These are phyloP conservation scores for Dothidotthia symphoricarpi DNA, from an alignment of 2,329 filamentous ascomycete species.

Conservation along the genomic window DNA sequence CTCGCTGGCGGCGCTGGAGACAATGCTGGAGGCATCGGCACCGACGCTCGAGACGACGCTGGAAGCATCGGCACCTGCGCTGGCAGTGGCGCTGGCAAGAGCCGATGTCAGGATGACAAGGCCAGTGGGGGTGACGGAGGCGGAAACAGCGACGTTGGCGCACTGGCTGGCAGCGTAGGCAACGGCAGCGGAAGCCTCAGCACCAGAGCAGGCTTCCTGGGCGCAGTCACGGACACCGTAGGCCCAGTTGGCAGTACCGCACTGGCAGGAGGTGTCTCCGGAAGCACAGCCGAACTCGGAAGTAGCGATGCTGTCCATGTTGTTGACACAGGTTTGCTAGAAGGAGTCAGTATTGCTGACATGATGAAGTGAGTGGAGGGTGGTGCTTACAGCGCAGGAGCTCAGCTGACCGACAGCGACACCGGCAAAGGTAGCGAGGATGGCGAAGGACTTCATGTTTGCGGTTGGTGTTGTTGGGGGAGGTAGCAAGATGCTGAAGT, in stretches of 20 bases:
- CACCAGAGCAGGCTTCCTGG: constrained; percentile 40
- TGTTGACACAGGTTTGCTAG: constrained; percentile 46
- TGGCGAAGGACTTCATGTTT: constrained; percentile 42
- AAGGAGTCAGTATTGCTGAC: constrained; percentile 10
- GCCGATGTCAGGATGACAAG: constrained; percentile 26
- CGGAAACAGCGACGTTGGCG: constrained; percentile 23
- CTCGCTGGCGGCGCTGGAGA: constrained; percentile 12
- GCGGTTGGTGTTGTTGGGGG: constrained; percentile 8
- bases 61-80: constrained; percentile 25
- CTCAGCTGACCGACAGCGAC: constrained; percentile 39
- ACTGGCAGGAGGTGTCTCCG: constrained; percentile 46
- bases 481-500: constrained; percentile 17
- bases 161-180: constrained; percentile 38
- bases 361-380: no score
- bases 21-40: constrained; percentile 2
- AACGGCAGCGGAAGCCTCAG: constrained; percentile 31
- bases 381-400: constrained; percentile 38
- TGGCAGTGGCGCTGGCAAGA: constrained; percentile 9
- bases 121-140: constrained; percentile 16
- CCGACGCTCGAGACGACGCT: constrained; percentile 18
- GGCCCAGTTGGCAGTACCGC: constrained; percentile 46
- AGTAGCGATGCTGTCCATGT: constrained; percentile 47
- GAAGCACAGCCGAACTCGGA: constrained; percentile 42
- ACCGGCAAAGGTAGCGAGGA: constrained; percentile 38
- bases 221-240: constrained; percentile 52